phyloP scores from a whole-genome alignment of 2,329 filamentous ascomycete genomes.

The Cladosporium sp. region DNA sequence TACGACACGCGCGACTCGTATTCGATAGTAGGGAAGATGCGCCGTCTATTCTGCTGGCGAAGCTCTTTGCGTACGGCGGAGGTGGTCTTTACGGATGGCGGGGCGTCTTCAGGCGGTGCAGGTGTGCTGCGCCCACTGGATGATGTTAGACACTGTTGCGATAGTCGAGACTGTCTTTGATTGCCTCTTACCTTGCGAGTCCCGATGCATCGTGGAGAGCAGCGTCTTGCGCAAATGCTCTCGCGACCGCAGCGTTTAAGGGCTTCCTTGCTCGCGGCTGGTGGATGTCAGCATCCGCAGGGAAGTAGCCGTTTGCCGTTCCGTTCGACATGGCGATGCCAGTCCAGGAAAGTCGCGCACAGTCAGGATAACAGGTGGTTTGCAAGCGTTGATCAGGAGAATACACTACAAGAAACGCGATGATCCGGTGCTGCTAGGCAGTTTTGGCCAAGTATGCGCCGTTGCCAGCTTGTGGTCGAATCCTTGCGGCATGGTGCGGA shows the following conservation, averaged over 20 bases:
- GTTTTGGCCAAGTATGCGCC: constrained; percentile 5
- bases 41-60: constrained; percentile 63
- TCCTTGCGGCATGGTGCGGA: background rate
- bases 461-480: constrained; percentile 7
- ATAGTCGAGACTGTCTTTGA: background rate
- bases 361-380: background rate
- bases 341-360: background rate
- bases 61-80: constrained; percentile 79
- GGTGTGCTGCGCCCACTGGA: constrained; percentile 63
- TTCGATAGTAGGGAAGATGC: constrained; percentile 87
- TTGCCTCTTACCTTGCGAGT: constrained; percentile 14
- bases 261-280: constrained; percentile 27
- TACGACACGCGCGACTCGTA: constrained; percentile 89
- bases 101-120: constrained; percentile 80
- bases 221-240: constrained; percentile 18
- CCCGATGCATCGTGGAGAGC: constrained; percentile 7
- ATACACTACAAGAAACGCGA: background rate
- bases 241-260: constrained; percentile 19
- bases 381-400: background rate
- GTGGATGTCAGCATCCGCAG: constrained; percentile 18
- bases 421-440: background rate
- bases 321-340: constrained; percentile 11
- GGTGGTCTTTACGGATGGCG: constrained; percentile 83
- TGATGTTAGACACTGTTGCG: too few species aligned
- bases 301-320: constrained; percentile 15